Evolutionary conservation across 2,329 filamentous ascomycete genomes (phyloP).

Genomic region (Fusarium temperatum): DNA sequence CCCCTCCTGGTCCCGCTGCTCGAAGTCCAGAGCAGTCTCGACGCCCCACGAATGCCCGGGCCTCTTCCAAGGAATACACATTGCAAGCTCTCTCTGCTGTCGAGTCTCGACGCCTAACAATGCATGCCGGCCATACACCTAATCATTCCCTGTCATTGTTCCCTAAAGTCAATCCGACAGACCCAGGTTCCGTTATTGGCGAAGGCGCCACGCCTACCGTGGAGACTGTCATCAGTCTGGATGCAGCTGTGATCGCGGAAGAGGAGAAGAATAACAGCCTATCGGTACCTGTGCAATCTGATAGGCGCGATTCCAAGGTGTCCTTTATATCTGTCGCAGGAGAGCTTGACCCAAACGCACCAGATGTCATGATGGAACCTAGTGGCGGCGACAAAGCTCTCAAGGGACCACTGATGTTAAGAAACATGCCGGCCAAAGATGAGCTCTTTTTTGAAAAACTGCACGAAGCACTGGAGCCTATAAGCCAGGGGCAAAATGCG

Average conservation of each 20-base stretch:
- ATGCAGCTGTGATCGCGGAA: background rate
- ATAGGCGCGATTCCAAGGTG: constrained; percentile 28
- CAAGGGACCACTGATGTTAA: constrained; percentile 62
- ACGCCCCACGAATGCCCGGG: constrained; percentile 19
- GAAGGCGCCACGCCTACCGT: constrained; percentile 45
- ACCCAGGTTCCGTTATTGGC: constrained; percentile 39
- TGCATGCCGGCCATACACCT: constrained; percentile 72
- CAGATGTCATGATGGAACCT: constrained; percentile 49
- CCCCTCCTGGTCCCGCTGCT: constrained; percentile 37
- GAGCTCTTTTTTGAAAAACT: constrained; percentile 62
- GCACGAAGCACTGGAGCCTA: constrained; percentile 61
- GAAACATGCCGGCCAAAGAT: constrained; percentile 65
- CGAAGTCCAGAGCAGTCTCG: constrained; percentile 21
- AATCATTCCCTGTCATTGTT: constrained; percentile 66
- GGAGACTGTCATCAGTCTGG: constrained; percentile 24
- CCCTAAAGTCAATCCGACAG: constrained; percentile 55
- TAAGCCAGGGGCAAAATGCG: constrained; percentile 57
- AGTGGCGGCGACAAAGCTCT: constrained; percentile 55
- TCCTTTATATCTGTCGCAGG: constrained; percentile 16
- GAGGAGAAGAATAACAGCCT: background rate
- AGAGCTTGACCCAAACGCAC: constrained; percentile 29
- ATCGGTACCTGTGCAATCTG: constrained; percentile 2
- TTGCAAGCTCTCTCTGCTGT: constrained; percentile 58
- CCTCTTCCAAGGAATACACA: constrained; percentile 53
- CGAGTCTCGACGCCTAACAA: constrained; percentile 62